These are phyloP conservation scores for Aspergillus glaucus DNA, from an alignment of 2,329 filamentous ascomycete genomes.

Conservation along the genomic window DNA sequence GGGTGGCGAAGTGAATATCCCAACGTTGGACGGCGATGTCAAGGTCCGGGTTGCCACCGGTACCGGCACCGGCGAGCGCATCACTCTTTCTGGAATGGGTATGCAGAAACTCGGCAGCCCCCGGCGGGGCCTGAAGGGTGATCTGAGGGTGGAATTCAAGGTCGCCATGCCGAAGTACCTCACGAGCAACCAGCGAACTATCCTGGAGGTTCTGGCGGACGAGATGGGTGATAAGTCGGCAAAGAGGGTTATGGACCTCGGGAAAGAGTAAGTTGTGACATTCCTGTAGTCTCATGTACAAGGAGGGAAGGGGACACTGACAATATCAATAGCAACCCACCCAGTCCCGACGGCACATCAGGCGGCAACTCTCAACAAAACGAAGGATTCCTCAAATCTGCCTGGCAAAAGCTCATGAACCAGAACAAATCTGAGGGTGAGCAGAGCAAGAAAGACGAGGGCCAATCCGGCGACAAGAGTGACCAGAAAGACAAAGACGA, in stretches of 20 bases:
- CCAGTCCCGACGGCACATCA: constrained; percentile 15
- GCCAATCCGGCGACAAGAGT: constrained; percentile 17
- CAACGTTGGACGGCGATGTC: constrained; percentile 83
- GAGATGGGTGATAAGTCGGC: constrained; percentile 92
- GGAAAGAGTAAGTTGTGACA: constrained; percentile 43
- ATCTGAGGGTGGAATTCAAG: constrained; percentile 89
- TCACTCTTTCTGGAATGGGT: constrained; percentile 83
- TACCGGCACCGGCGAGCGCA: constrained; percentile 84
- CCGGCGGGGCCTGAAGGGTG: constrained; percentile 55
- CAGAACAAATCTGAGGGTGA: constrained; percentile 41
- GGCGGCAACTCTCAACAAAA: constrained; percentile 57
- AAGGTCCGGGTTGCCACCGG: constrained; percentile 87
- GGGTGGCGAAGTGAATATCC: constrained; percentile 81
- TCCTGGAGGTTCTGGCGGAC: constrained; percentile 92
- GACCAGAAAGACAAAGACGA: constrained; percentile 21
- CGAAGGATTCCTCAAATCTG: constrained; percentile 85
- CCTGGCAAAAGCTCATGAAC: constrained; percentile 90
- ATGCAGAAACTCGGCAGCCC: constrained; percentile 78
- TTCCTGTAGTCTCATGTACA: background rate
- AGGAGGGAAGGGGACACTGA: background rate
- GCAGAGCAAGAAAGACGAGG: constrained; percentile 22
- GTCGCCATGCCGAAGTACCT: constrained; percentile 94
- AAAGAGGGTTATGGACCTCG: constrained; percentile 83
- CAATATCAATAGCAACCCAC: background rate
- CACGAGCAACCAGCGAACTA: constrained; percentile 80